Conservation (phyloP, 164 flowering plant genomes). For the Paratinospora sagittata region DNA sequence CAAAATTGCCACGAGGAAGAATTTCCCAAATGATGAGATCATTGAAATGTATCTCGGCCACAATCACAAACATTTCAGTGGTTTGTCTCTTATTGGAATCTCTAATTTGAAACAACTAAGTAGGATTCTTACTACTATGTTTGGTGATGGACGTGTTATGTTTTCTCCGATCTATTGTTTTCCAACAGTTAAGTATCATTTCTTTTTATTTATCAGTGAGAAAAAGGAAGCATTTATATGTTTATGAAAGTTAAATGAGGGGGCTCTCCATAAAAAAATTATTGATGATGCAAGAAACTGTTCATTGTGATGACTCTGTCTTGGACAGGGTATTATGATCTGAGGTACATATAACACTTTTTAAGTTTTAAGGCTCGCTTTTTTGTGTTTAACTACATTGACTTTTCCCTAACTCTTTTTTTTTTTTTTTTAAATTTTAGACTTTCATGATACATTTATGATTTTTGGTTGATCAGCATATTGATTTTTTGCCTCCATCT, state of each 20-base stretch:
- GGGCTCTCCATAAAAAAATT: neutral
- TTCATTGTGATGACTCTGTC: neutral
- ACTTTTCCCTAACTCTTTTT: neutral
- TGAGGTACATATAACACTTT: neutral
- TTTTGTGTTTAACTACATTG: neutral
- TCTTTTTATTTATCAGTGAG: neutral
- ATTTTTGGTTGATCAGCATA: neutral
- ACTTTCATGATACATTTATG: no score
- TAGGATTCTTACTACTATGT: neutral
- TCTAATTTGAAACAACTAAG: no score
- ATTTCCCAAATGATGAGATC: conserved; percentile 72
- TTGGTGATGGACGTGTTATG: neutral
- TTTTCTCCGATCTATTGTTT: neutral
- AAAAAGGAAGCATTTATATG: neutral
- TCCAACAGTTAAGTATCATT: neutral
- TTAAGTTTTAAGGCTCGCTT: neutral
- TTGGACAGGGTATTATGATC: neutral
- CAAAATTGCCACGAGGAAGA: conserved; percentile 52
- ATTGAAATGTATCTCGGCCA: conserved; percentile 53
- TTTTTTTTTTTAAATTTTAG: no score
- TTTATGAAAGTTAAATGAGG: no score
- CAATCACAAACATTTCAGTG: conserved; percentile 37
- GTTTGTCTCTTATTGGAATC: conserved; percentile 24
- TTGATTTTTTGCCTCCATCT: neutral
- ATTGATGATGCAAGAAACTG: neutral